phyloP scores from a whole-genome alignment of 768 basidiomycete genomes.

The Leucocoprinus leucothites region DNA sequence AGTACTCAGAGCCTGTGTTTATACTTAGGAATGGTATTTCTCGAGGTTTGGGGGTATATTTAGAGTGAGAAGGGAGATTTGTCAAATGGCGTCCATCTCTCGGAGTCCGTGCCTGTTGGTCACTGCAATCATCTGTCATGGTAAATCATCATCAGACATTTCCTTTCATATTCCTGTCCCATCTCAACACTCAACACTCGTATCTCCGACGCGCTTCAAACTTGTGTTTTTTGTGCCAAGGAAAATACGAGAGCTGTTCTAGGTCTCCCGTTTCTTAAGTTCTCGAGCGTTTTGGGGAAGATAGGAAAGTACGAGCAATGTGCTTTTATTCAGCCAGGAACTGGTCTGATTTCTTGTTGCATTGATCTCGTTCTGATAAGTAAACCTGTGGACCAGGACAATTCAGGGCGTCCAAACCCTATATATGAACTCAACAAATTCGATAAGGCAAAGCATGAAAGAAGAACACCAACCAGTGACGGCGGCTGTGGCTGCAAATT shows the following conservation, averaged over 20 bases:
- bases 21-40: too few species aligned
- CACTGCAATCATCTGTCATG: too few species aligned
- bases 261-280: constrained; percentile 42
- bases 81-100: too few species aligned
- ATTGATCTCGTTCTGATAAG: not conserved
- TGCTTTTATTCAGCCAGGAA: constrained; percentile 54
- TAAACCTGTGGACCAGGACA: constrained; percentile 32
- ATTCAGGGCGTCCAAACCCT: too few species aligned
- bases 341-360: constrained; percentile 32
- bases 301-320: constrained; percentile 51
- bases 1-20: too few species aligned
- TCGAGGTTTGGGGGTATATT: too few species aligned
- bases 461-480: too few species aligned
- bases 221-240: constrained; percentile 52
- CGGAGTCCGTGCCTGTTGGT: too few species aligned
- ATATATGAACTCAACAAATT: too few species aligned
- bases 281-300: constrained; percentile 43
- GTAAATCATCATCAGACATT: not conserved
- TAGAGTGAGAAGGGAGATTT: too few species aligned
- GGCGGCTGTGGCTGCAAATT: too few species aligned
- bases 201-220: constrained; percentile 39
- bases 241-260: constrained; percentile 37
- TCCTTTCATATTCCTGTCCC: constrained; percentile 1
- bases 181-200: constrained; percentile 9
- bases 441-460: too few species aligned